Percentiles rank a stretch among this genome's conserved stretches.
phyloP scores from a whole-genome alignment of 2,329 filamentous ascomycete genomes.

The Scedosporium dehoogii region DNA sequence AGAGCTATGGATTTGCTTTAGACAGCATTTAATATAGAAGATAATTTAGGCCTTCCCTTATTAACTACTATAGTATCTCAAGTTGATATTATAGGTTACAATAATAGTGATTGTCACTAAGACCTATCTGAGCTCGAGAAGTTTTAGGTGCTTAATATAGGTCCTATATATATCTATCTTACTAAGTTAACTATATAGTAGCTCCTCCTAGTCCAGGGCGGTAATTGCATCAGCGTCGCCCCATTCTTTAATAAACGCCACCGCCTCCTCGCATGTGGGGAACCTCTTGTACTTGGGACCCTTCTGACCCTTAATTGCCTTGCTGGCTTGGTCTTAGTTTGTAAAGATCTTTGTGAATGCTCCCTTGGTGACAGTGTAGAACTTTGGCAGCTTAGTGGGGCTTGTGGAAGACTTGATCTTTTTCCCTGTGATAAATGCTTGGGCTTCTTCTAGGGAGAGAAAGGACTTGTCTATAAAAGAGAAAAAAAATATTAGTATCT shows the following conservation, averaged over 20 bases:
- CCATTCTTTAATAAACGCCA: constrained; percentile 57
- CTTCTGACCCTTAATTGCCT: constrained; percentile 65
- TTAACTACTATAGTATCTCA: too few species aligned
- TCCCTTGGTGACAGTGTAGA: constrained; percentile 54
- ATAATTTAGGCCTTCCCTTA: too few species aligned
- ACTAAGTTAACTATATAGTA: too few species aligned
- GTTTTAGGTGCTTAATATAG: too few species aligned
- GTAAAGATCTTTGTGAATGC: constrained; percentile 48
- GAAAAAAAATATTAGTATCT: constrained; percentile 6
- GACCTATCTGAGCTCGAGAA: too few species aligned
- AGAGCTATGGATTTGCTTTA: too few species aligned
- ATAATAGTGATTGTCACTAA: too few species aligned
- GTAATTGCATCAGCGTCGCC: constrained; percentile 34
- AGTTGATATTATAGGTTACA: too few species aligned
- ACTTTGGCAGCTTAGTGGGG: constrained; percentile 30
- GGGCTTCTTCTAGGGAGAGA: constrained; percentile 60
- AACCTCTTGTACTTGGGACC: constrained; percentile 64
- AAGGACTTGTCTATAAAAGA: constrained; percentile 65
- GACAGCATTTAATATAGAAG: too few species aligned
- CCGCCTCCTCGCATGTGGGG: constrained; percentile 58
- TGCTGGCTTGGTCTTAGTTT: constrained; percentile 58
- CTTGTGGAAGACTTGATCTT: constrained; percentile 23
- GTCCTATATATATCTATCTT: too few species aligned
- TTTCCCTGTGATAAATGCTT: constrained; percentile 61
- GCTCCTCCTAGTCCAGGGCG: constrained; percentile 25